A percentile compares a stretch with the other conserved stretches of the same genome.
Evolutionary conservation across 257 asterid species (phyloP).

Genomic region (Echium plantagineum): DNA sequence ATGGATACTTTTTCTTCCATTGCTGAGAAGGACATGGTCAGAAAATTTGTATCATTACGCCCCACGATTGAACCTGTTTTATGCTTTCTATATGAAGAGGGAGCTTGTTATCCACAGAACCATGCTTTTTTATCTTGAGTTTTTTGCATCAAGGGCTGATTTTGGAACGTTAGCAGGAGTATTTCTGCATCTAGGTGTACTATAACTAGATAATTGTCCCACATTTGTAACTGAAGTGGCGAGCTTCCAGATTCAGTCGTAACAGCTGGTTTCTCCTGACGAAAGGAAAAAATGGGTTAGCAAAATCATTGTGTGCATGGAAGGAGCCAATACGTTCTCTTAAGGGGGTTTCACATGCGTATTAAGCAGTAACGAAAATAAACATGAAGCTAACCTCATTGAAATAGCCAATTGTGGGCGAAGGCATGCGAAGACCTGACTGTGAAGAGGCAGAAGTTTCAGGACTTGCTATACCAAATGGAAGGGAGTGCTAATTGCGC

Average conservation of each 20-base stretch:
- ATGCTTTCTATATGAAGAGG: constrained; percentile 14
- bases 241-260: constrained; percentile 2
- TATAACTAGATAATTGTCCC: constrained; percentile 8
- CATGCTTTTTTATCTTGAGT: constrained; percentile 3
- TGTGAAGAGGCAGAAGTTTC: constrained; percentile 13
- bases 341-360: neutral
- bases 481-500: constrained; percentile 10
- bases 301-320: neutral
- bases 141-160: constrained; percentile 4
- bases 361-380: too few relatives aligned
- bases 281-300: neutral
- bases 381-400: constrained; percentile 30
- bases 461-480: neutral
- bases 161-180: constrained; percentile 12
- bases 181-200: constrained; percentile 15
- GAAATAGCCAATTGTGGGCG: constrained; percentile 47
- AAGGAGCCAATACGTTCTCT: neutral
- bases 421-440: constrained; percentile 54
- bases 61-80: constrained; percentile 8
- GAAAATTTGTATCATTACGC: constrained; percentile 1
- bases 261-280: constrained; percentile 10
- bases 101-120: neutral
- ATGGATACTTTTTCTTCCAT: constrained; percentile 9
- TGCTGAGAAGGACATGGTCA: neutral
- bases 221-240: constrained; percentile 9